These are phyloP conservation scores for Phallus indusiatus DNA, from an alignment of 768 basidiomycete species.

Conservation along the genomic window DNA sequence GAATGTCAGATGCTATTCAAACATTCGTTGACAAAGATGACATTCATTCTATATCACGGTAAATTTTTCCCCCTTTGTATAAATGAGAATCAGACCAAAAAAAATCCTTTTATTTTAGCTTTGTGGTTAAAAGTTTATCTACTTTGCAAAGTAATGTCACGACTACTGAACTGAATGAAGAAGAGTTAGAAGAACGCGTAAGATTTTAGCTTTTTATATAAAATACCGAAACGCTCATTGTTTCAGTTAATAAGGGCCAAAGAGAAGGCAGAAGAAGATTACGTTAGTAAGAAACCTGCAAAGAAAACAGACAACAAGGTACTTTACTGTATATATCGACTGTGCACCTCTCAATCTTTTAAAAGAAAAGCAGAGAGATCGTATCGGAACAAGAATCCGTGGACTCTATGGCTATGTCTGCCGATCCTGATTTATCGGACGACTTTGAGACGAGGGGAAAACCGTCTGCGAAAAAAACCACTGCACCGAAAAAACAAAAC, in stretches of 20 bases:
- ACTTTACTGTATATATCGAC: not conserved
- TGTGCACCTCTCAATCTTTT: not conserved
- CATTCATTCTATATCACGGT: slow-evolving; percentile 84
- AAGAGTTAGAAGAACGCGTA: slow-evolving; percentile 66
- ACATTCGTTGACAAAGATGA: slow-evolving; percentile 98
- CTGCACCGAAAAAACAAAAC: slow-evolving; percentile 41
- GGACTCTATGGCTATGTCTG: slow-evolving; percentile 75
- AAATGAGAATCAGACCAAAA: slow-evolving; percentile 1
- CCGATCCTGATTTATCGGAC: slow-evolving; percentile 46
- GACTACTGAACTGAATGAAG: slow-evolving; percentile 59
- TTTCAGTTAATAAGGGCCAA: slow-evolving; percentile 55
- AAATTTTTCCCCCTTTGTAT: slow-evolving; percentile 22
- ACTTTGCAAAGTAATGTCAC: slow-evolving; percentile 59
- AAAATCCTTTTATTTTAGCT: slow-evolving; percentile 33
- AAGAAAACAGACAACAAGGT: slow-evolving; percentile 38
- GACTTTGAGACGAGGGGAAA: slow-evolving; percentile 38
- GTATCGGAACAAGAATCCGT: slow-evolving; percentile 42
- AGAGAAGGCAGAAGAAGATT: slow-evolving; percentile 41
- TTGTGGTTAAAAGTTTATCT: slow-evolving; percentile 53
- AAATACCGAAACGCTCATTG: not conserved
- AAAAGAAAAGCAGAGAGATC: slow-evolving; percentile 33
- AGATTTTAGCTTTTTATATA: slow-evolving; percentile 14
- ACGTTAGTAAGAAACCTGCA: slow-evolving; percentile 7
- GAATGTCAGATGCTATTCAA: slow-evolving; percentile 91
- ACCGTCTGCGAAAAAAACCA: slow-evolving; percentile 23